Conservation (phyloP, 768 basidiomycete species). For the Trametes cinnabarina region DNA sequence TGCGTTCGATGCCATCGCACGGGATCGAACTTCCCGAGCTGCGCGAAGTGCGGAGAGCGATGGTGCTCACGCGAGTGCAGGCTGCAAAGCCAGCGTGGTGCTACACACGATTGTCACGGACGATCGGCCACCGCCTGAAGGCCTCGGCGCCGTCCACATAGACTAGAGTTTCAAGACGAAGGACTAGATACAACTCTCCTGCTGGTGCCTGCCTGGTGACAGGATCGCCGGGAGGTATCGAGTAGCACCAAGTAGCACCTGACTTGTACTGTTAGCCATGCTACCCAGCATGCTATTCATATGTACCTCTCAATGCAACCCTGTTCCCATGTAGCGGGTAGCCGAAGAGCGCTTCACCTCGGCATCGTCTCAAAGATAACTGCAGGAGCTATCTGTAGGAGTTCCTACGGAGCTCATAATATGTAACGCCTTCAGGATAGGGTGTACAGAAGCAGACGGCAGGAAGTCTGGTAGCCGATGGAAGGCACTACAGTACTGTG, state of each 20-base stretch:
- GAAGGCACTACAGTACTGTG: no score
- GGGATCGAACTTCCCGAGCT: slow-evolving; percentile 34
- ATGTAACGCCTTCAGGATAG: no score
- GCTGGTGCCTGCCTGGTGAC: slow-evolving; percentile 1
- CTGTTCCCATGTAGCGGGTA: not conserved
- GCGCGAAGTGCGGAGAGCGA: slow-evolving; percentile 30
- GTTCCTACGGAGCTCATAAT: no score
- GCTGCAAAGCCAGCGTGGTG: slow-evolving; percentile 8
- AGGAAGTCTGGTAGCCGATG: no score
- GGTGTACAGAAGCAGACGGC: no score
- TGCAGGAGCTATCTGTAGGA: no score
- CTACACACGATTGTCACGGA: slow-evolving; percentile 8
- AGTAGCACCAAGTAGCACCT: not conserved
- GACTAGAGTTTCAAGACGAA: not conserved
- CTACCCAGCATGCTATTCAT: not conserved
- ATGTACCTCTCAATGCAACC: not conserved
- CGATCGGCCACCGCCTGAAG: slow-evolving; percentile 6
- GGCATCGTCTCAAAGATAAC: not conserved
- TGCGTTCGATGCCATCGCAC: slow-evolving; percentile 29
- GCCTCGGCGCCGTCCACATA: not conserved
- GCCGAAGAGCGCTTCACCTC: not conserved
- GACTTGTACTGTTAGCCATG: slow-evolving; percentile 9
- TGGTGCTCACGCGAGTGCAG: slow-evolving; percentile 35
- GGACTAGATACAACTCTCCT: not conserved
- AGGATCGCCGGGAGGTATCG: slow-evolving; percentile 5